Evolutionary conservation across 108 stramenopile species (phyloP), one percentile per base, ranked within the genome.

Genomic region (Conticribra guillardii): DNA sequence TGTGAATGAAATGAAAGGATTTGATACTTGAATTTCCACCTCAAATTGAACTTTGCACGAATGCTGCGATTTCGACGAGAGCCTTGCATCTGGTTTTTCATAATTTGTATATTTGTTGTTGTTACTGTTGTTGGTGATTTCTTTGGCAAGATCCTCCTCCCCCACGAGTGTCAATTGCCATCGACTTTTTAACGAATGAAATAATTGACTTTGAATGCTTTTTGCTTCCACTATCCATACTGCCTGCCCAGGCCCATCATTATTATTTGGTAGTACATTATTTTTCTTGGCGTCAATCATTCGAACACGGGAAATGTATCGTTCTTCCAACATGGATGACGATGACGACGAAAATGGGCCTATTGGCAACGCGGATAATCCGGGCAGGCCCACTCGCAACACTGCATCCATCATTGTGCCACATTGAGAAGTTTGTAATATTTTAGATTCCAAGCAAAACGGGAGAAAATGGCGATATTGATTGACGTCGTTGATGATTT

Each of bases 401-500:
- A 83, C 77, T 9, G 87, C 91, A 75, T 90, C 87, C 74, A 86
- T 85, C 67, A 69, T 65, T 46, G 78, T 64, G 14, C 87, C 82
- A 61, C 83, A 78, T 0, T 68, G 60, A 0, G 80, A 74, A 0
- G 51, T 45, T 51, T 78, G 82, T 28, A 89, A 37, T 28, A 93
- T 71, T 59, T 74, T 76, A 2, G 92, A 93, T 48, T 85, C 80
- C 27, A 21, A 69, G 52, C 89, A 90, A 56, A 86, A 74, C 0
- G 92, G 92, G 1, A 93, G 61, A 64, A 93, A 93, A 16, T 85
- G 30, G 16, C 60, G 57, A 61, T 93, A 93, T 28, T 60, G 5
- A 54, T 90, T 86, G 19, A 93, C 92, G 60, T 93, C 80, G 61
- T 84, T 81, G 48, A 93, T 85, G 44, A 93, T 90, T 46, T 73